These are phyloP conservation scores for Dictyophora rubrovolvata DNA, from an alignment of 768 basidiomycete genomes.

Conservation along the genomic window DNA sequence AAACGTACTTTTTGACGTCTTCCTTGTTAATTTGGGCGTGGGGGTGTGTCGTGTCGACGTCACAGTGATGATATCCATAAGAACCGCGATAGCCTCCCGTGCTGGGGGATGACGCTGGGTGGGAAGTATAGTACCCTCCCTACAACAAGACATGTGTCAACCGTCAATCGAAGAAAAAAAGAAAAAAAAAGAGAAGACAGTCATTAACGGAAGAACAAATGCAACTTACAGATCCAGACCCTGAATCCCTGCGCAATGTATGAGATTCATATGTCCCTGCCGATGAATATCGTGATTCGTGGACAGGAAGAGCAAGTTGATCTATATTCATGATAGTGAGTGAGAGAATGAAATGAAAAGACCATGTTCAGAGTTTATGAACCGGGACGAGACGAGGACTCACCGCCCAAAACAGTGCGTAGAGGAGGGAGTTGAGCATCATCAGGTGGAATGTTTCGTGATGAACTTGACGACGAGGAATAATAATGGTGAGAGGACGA, in stretches of 20 bases:
- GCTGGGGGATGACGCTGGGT: background rate
- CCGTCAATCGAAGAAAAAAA: too few species aligned
- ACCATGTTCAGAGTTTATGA: too few species aligned
- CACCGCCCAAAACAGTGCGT: background rate
- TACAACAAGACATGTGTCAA: background rate
- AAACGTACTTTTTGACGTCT: constrained; percentile 3
- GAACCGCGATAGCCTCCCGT: background rate
- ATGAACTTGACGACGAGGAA: background rate
- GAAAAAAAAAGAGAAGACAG: background rate
- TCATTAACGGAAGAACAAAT: background rate
- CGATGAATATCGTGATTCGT: background rate
- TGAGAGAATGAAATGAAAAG: background rate
- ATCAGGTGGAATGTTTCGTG: background rate
- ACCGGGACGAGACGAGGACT: background rate
- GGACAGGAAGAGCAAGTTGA: background rate
- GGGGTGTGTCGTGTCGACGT: background rate
- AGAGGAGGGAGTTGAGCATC: background rate
- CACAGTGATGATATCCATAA: background rate
- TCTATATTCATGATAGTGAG: background rate
- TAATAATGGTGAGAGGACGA: background rate
- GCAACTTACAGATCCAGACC: background rate
- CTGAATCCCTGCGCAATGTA: background rate
- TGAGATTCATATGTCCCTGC: background rate
- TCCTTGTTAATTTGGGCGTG: background rate
- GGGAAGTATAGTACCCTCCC: background rate